These are phyloP conservation scores for Backusella psychrophila DNA, from an alignment of 192 early-diverging fungal genomes.

Conservation along the genomic window DNA sequence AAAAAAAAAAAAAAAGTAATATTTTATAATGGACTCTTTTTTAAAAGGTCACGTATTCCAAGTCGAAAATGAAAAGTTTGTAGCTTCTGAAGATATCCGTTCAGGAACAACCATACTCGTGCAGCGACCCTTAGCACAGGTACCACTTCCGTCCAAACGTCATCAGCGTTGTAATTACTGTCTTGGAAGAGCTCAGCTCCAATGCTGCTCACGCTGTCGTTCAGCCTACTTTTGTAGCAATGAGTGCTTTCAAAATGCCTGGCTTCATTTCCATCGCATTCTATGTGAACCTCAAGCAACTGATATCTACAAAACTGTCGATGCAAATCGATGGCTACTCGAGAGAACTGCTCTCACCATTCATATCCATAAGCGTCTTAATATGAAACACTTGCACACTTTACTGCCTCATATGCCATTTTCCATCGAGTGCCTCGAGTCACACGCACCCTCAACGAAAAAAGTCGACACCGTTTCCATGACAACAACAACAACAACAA, in stretches of 20 bases:
- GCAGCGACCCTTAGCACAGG: constrained; percentile 6
- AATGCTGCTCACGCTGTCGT: constrained; percentile 29
- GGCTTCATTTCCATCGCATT: constrained; percentile 22
- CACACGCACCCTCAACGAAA: neutral
- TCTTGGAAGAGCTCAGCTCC: constrained; percentile 18
- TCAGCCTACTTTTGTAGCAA: constrained; percentile 34
- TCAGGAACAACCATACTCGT: neutral
- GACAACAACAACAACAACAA: neutral
- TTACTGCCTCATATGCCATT: constrained; percentile 12
- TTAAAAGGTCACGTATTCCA: neutral
- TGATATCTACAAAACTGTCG: constrained; percentile 14
- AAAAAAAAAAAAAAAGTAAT: neutral
- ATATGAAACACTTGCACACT: constrained; percentile 23
- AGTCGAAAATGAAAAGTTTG: neutral
- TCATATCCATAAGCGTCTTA: constrained; percentile 17
- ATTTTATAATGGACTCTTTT: neutral
- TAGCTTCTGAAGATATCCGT: neutral
- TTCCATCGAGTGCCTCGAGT: constrained; percentile 17
- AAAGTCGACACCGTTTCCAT: neutral
- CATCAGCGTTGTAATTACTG: constrained; percentile 28
- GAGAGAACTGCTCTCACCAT: constrained; percentile 15
- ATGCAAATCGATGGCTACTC: constrained; percentile 20
- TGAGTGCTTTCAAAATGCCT: constrained; percentile 29
- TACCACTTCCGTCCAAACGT: constrained; percentile 25
- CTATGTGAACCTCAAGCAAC: constrained; percentile 19